Evolutionary conservation across 495 filamentous ascomycete species (phyloP).

Genomic region (Aspergillus coremiiformis): DNA sequence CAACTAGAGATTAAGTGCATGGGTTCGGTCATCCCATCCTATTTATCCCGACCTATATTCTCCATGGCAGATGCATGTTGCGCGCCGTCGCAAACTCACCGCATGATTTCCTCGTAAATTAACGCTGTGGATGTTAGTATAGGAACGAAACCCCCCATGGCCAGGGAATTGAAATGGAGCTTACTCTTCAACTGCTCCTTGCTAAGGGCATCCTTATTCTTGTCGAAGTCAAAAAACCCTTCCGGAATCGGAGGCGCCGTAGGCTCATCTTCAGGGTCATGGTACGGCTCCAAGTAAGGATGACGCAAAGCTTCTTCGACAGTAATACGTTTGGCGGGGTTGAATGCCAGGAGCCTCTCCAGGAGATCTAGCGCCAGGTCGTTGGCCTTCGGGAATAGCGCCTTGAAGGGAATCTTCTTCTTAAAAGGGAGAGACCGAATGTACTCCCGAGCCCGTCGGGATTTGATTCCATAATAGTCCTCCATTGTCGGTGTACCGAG

Average conservation of each 20-base stretch:
- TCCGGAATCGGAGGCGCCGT: constrained; percentile 94
- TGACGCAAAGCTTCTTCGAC: constrained; percentile 97
- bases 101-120: constrained; percentile 99
- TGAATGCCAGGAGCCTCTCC: constrained; percentile 94
- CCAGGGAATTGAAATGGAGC: constrained; percentile 6
- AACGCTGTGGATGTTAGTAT: constrained; percentile 49
- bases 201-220: constrained; percentile 97
- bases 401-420: constrained; percentile 98
- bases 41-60: neutral
- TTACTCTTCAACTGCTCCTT: constrained; percentile 94
- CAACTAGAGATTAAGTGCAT: constrained; percentile 16
- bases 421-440: constrained; percentile 99
- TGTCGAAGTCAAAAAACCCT: constrained; percentile 99
- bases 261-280: constrained; percentile 98
- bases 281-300: constrained; percentile 97
- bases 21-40: neutral
- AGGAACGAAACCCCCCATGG: neutral
- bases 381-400: constrained; percentile 94
- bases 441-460: constrained; percentile 93
- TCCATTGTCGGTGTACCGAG: constrained; percentile 99
- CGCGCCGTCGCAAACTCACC: constrained; percentile 48
- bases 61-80: neutral
- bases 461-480: constrained; percentile 99
- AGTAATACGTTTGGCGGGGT: constrained; percentile 95
- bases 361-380: constrained; percentile 88